These are phyloP conservation scores for Zea luxurians DNA, from an alignment of 176 grass and related monocot genomes.

Conservation along the genomic window DNA sequence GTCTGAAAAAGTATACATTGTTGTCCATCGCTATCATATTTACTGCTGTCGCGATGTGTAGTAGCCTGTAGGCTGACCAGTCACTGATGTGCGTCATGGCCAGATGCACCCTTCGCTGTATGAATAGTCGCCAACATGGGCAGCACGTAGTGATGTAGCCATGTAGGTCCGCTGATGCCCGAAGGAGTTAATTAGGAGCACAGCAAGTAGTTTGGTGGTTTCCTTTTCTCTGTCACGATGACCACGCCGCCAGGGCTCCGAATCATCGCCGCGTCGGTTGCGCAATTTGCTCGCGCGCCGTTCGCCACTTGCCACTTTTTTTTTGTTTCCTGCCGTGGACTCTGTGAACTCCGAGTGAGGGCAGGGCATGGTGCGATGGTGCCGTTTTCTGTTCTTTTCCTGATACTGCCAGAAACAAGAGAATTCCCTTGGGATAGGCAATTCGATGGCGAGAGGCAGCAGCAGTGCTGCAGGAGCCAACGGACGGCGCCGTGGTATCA, in stretches of 20 bases:
- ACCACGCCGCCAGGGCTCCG: not conserved
- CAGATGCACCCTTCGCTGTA: slow-evolving; percentile 10
- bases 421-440: not conserved
- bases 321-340: not conserved
- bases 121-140: slow-evolving; percentile 6
- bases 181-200: not conserved
- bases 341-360: not conserved
- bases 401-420: not conserved
- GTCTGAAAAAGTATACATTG: not conserved
- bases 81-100: not conserved
- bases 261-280: not conserved
- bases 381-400: slow-evolving; percentile 8
- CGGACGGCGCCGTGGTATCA: not conserved
- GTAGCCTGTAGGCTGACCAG: not conserved
- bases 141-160: not conserved
- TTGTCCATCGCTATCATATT: not conserved
- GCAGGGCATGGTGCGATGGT: not conserved
- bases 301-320: slow-evolving; percentile 12
- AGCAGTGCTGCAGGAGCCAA: not conserved
- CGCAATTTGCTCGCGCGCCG: not conserved
- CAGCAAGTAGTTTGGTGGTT: not conserved
- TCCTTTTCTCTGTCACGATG: slow-evolving; percentile 3
- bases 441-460: slow-evolving; percentile 1
- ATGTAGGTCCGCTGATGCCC: not conserved
- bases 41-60: not conserved